A percentile compares a stretch with the other conserved stretches of the same genome.
Evolutionary conservation across 2,329 filamentous ascomycete genomes (phyloP).

Genomic region (Kalmusia sp.): DNA sequence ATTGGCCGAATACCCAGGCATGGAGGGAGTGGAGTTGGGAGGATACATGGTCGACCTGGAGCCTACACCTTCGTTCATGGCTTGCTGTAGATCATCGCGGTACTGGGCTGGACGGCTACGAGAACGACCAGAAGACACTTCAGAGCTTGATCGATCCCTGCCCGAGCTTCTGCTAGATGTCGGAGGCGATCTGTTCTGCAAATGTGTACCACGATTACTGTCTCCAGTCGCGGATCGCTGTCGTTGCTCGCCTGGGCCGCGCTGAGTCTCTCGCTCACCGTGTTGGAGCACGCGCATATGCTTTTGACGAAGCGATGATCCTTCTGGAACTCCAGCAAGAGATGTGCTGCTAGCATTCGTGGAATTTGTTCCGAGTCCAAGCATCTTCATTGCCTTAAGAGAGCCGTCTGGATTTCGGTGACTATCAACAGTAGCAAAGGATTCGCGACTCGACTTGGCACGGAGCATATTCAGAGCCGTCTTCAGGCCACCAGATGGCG

Average conservation of each 20-base stretch:
- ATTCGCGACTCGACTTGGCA: conserved; percentile 72
- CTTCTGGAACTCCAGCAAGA: conserved; percentile 38
- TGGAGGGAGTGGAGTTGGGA: conserved; percentile 41
- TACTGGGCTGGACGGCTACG: conserved; percentile 58
- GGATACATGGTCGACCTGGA: conserved; percentile 40
- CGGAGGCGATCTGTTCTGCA: conserved; percentile 46
- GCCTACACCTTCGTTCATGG: conserved; percentile 56
- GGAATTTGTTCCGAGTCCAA: conserved; percentile 60
- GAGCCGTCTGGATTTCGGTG: conserved; percentile 48
- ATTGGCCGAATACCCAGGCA: conserved; percentile 42
- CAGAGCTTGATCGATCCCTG: conserved; percentile 63
- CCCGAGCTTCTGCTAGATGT: conserved; percentile 48
- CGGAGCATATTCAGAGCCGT: conserved; percentile 69
- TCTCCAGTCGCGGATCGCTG: conserved; percentile 46
- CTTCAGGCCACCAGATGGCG: conserved; percentile 53
- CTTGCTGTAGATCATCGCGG: conserved; percentile 60
- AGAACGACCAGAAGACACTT: conserved; percentile 59
- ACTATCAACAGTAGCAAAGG: conserved; percentile 59
- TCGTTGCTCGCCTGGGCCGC: conserved; percentile 37
- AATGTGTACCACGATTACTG: conserved; percentile 33
- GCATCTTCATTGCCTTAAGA: conserved; percentile 67
- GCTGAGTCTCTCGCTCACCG: conserved; percentile 43
- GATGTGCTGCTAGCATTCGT: conserved; percentile 48
- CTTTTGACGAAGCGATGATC: conserved; percentile 34
- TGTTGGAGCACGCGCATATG: conserved; percentile 40